Base-by-base conservation (phyloP, 768 basidiomycete species). In the Leccinum ochraceum region DNA sequence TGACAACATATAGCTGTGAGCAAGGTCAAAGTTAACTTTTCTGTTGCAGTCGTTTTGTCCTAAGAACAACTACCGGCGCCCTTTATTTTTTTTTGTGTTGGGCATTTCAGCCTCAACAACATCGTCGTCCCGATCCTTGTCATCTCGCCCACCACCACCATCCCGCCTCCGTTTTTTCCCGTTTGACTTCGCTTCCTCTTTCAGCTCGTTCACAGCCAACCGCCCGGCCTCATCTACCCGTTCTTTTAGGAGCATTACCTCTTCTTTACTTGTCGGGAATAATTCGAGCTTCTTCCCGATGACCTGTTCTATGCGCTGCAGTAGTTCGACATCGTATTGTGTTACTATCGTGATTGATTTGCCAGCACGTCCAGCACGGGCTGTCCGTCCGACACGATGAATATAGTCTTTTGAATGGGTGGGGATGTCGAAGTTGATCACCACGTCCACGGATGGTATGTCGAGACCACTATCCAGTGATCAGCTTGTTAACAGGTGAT, bases 341-440 rank as follows among this genome's bases (percentile, higher is more conserved):
- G 96, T 94, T 24, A 98, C 95, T 46, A 99, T 84, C n/a, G 95
- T 97, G 68, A 99, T 91, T 1, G 93, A 89, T 78, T 98, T 98
- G 49, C 97, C 97, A 2, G 94, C 87, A 48, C 97, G 86, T n/a
- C 97, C 97, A 3, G 97, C 97, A 70, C 97, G 90, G 6, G 97
- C 97, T 34, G 97, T 99, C 59, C 97, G 86, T 42, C 97, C 97
- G 10, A 99, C 97, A 49, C 97, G 87, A 72, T 99, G 97, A 54
- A 99, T 97, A 76, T 99, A 99, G 74, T 98, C 97, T 79, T 99
- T 98, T 16, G 95, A 98, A 73, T 98, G 93, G 1, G 93, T 93
- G 1, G 97, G 97, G 63, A 98, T 90, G 74, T 97, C 95, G 74
- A 93, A 99, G 76, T 99, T 99, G 76, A 99, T 92, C 59, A 99